Evolutionary conservation across 129 eudicot species (phyloP).

Genomic region (Daucus carota): DH1_v3.0 NC_030388.2:2357001-2357500

Average conservation of each 20-base stretch:
- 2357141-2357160: no score
- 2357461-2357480: conserved; percentile 18
- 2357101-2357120: background rate
- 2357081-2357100: background rate
- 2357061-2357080: background rate
- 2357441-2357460: conserved; percentile 20
- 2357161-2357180: no score
- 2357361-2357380: conserved; percentile 3
- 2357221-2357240: background rate
- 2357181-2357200: background rate
- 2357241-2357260: conserved; percentile 25
- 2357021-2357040: background rate
- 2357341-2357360: conserved; percentile 13
- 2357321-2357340: conserved; percentile 38
- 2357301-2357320: conserved; percentile 28
- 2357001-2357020: background rate
- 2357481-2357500: conserved; percentile 2
- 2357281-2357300: conserved; percentile 11
- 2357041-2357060: background rate
- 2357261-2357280: conserved; percentile 26
- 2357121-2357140: background rate
- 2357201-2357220: background rate
- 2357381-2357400: conserved; percentile 12
- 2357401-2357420: conserved; percentile 39
- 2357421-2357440: conserved; percentile 29